Conservation (phyloP, 345 rosid genomes). For the Barbarea vulgaris region DNA sequence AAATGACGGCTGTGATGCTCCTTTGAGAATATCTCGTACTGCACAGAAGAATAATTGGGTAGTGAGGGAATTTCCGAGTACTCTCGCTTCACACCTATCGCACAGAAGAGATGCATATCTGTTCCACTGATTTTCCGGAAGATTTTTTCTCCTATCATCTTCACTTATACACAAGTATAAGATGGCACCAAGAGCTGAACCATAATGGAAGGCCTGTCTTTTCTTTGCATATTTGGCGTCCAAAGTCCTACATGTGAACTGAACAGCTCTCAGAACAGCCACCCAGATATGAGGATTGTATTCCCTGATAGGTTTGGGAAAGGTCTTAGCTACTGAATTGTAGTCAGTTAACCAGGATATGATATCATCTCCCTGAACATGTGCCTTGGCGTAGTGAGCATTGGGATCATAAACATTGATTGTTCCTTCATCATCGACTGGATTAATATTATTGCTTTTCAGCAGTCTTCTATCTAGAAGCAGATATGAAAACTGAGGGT, state of each 20-base stretch:
- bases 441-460: background rate
- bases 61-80: background rate
- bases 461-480: constrained; percentile 33
- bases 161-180: background rate
- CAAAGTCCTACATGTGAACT: constrained; percentile 8
- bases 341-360: constrained; percentile 23
- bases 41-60: background rate
- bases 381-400: constrained; percentile 18
- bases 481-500: constrained; percentile 5
- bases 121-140: constrained; percentile 7
- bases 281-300: constrained; percentile 13
- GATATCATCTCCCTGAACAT: constrained; percentile 26
- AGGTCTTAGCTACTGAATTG: background rate
- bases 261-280: constrained; percentile 25
- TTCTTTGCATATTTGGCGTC: constrained; percentile 14
- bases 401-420: background rate
- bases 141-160: constrained; percentile 3
- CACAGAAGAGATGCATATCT: constrained; percentile 35
- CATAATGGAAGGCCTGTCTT: background rate
- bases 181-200: background rate
- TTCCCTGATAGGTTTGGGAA: constrained; percentile 14
- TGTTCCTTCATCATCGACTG: background rate
- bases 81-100: constrained; percentile 3
- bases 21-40: constrained; percentile 29
- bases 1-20: constrained; percentile 13